Conservation (phyloP, 2,329 filamentous ascomycete genomes). For the Colletotrichum sp. region DNA sequence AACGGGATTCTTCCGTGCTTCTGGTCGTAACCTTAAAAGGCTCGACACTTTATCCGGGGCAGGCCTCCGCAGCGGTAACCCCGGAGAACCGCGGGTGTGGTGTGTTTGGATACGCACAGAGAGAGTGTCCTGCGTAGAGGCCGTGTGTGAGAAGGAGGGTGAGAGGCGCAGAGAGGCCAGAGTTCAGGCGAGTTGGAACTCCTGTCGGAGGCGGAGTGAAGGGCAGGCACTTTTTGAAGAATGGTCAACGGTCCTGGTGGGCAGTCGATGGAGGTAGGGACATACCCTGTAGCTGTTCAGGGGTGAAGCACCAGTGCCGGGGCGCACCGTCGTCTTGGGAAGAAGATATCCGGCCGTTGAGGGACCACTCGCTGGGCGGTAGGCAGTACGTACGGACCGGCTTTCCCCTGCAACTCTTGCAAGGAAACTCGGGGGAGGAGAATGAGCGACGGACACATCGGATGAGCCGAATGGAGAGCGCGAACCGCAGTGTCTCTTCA, state of each 20-base stretch:
- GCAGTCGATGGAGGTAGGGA: not conserved
- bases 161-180: not conserved
- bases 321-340: not conserved
- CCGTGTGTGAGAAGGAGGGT: not conserved
- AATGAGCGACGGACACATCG: not conserved
- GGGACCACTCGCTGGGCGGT: not conserved
- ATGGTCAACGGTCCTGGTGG: not conserved
- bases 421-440: not conserved
- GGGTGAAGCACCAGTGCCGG: not conserved
- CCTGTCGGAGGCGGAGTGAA: not conserved
- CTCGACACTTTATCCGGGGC: not conserved
- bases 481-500: not conserved
- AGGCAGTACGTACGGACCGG: not conserved
- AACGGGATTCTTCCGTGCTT: conserved; percentile 9
- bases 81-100: not conserved
- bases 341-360: not conserved
- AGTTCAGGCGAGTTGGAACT: not conserved
- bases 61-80: not conserved
- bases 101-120: not conserved
- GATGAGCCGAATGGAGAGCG: not conserved
- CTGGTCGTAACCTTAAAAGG: not conserved
- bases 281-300: not conserved
- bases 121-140: not conserved
- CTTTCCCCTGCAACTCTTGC: not conserved
- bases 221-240: not conserved